A percentile compares a stretch with the other conserved stretches of the same genome.
These are phyloP conservation scores for Neofusicoccum parvum DNA, from an alignment of 2,329 filamentous ascomycete species.

Conservation along the genomic window DNA sequence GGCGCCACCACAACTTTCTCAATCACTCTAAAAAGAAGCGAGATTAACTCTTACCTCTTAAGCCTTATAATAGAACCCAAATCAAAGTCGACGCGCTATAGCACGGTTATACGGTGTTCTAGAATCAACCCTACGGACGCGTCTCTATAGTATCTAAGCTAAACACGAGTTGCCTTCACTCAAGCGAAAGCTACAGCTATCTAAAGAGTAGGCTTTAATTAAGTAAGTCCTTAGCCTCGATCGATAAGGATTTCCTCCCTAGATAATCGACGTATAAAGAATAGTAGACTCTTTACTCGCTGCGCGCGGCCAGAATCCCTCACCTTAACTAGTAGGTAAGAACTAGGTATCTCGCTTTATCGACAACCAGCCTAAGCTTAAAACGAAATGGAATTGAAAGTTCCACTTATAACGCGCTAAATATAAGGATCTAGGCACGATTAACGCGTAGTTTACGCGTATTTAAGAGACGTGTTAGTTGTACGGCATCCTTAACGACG, in stretches of 20 bases:
- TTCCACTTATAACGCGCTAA: neutral
- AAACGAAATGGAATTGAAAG: conserved; percentile 22
- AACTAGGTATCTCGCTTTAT: conserved; percentile 23
- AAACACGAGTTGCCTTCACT: neutral
- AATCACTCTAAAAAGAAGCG: too few relatives aligned
- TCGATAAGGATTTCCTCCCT: neutral
- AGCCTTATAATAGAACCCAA: too few relatives aligned
- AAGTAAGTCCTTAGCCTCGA: neutral
- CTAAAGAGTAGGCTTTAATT: neutral
- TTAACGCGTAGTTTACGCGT: conserved; percentile 22
- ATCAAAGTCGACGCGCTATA: too few relatives aligned
- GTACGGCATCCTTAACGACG: neutral
- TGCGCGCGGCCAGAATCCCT: too few relatives aligned
- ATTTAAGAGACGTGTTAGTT: conserved; percentile 21
- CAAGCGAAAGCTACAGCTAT: neutral
- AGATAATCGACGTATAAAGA: neutral
- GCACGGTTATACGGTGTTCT: neutral
- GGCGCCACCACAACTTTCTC: too few relatives aligned
- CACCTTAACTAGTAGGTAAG: conserved; percentile 17
- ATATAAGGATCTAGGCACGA: conserved; percentile 20
- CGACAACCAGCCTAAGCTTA: conserved; percentile 22
- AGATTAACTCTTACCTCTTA: too few relatives aligned
- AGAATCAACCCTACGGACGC: neutral
- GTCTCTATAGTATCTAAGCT: neutral
- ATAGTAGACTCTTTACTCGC: neutral